Conservation (phyloP, 2,329 filamentous ascomycete species). For the Penicillium sp. region DNA sequence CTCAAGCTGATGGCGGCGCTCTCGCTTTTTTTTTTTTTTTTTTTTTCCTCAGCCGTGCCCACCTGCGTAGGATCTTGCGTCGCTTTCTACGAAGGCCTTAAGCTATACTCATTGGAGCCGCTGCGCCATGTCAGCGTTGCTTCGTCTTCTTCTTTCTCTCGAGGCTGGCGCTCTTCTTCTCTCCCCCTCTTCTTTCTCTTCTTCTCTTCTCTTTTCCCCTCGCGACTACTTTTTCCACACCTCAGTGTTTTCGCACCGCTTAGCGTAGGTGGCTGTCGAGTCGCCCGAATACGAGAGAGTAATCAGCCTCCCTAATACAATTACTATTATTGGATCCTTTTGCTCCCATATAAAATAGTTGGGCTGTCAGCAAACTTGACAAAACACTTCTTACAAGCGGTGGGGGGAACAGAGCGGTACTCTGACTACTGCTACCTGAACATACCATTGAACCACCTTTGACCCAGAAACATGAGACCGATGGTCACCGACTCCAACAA, state of each 20-base stretch:
- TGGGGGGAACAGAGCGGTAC: conserved; percentile 3
- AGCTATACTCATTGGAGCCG: conserved; percentile 15
- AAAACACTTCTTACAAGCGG: background rate
- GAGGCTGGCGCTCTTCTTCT: background rate
- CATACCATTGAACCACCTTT: background rate
- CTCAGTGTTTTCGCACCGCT: background rate
- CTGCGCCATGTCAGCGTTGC: conserved; percentile 31
- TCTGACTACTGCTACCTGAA: background rate
- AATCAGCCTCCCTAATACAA: background rate
- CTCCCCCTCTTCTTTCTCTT: background rate
- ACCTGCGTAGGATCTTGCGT: background rate
- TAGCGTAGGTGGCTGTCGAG: background rate
- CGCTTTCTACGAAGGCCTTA: conserved; percentile 3
- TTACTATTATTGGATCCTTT: background rate
- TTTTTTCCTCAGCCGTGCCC: conserved; percentile 5
- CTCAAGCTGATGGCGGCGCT: conserved; percentile 4
- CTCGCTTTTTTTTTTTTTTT: background rate
- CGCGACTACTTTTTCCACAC: conserved; percentile 1
- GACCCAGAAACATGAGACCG: background rate
- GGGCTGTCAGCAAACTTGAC: background rate
- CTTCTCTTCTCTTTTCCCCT: background rate
- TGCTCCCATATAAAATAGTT: conserved; percentile 5
- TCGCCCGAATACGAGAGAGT: conserved; percentile 3
- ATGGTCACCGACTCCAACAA: no score
- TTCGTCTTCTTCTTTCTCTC: conserved; percentile 11